Conservation (phyloP, 2,329 filamentous ascomycete genomes). For the Coniochaeta sp. region DNA sequence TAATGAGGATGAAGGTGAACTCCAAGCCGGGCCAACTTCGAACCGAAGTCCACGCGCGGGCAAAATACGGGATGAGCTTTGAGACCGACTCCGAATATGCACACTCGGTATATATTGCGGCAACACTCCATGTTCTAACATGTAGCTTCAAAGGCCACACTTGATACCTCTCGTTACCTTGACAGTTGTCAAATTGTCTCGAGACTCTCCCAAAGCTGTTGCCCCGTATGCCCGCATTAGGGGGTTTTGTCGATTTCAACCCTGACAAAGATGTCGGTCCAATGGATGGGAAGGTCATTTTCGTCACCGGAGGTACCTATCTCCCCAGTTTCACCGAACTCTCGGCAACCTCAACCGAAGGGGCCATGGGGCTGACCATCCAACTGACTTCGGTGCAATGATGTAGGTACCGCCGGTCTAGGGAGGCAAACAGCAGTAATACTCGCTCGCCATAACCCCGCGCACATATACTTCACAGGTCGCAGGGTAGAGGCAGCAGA, state of each 20-base stretch:
- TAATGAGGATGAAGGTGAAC: not conserved
- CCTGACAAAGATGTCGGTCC: constrained; percentile 27
- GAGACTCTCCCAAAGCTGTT: not conserved
- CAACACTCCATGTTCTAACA: not conserved
- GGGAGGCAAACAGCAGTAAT: constrained; percentile 31
- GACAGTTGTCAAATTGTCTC: not conserved
- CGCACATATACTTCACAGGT: constrained; percentile 45
- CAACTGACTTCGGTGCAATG: no score
- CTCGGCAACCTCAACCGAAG: not conserved
- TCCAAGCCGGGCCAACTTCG: not conserved
- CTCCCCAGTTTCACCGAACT: not conserved
- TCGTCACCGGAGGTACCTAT: constrained; percentile 31
- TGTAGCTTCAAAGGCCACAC: not conserved
- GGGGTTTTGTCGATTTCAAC: constrained; percentile 16
- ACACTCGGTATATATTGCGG: not conserved
- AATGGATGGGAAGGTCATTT: constrained; percentile 28
- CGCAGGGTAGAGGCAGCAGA: constrained; percentile 35
- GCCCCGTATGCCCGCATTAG: constrained; percentile 8
- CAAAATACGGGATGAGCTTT: not conserved
- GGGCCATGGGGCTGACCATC: not conserved
- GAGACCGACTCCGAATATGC: not conserved
- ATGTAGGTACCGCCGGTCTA: constrained; percentile 29
- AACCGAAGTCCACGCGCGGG: not conserved
- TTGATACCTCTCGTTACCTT: not conserved
- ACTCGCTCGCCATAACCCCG: constrained; percentile 34